Evolutionary conservation across 1,284 basidiomycete genomes (phyloP), one percentile per base, ranked within the genome.

Genomic region (Agaricales sp.): DNA sequence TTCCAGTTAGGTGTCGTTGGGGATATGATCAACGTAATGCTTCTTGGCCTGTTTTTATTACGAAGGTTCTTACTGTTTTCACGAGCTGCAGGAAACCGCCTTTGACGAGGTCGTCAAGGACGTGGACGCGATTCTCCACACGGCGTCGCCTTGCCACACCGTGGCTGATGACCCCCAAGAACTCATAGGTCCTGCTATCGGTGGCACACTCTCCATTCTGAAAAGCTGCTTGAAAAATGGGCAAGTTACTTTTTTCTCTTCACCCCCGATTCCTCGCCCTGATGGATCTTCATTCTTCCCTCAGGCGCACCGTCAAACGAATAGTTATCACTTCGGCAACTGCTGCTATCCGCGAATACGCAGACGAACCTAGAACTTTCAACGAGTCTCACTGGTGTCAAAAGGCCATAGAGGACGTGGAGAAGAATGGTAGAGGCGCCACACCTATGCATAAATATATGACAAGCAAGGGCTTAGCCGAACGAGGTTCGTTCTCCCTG

Each of bases 381-480:
- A 63, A 59, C 26, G 69, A 71, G 51, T 52, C 52, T 1, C 73
- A 81, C 60, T 87, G 82, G 82, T 82, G 85, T 63, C 58, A 72
- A 2, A 66, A 68, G 43, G 69, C 71, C 3, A 61, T 71, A 16
- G 59, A 67, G 14, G 62, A 71, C 45, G 65, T 79, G 24, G 67
- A 71, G 55, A 44, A 44, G 43, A 68, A 74, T 49, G 76, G 78
- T n/a, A 58, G 58, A 12, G 67, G 68, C 3, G 71, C 76, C 2
- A 47, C 62, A 2, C 52, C 55, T 2, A 48, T 57, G 11, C 58
- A 63, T 47, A 74, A 72, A 56, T 81, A 79, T 56, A 61, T 65
- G 43, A 72, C 68, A 13, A 71, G 69, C 37, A 85, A 87, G 67
- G 74, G 73, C 8, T 63, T 85, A 3, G 82, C 82, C 1, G 82